Evolutionary conservation across 257 asterid species (phyloP).

Genomic region (Salvia rosmarinus): DNA sequence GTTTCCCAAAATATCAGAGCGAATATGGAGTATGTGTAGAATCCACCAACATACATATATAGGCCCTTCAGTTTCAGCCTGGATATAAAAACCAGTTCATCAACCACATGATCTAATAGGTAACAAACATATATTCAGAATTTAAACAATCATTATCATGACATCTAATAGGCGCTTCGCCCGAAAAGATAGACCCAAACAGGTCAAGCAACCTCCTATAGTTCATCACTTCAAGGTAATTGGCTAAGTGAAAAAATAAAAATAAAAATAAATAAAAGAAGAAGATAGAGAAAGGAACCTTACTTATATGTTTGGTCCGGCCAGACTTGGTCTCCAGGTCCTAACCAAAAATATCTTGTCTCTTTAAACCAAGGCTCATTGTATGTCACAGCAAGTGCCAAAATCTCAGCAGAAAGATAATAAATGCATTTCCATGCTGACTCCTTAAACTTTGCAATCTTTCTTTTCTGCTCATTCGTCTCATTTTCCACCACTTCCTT

Average conservation of each 20-base stretch:
- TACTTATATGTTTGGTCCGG: constrained; percentile 93
- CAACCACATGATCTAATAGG: constrained; percentile 10
- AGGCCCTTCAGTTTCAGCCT: constrained; percentile 92
- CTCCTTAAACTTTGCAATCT: constrained; percentile 84
- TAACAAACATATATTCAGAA: neutral
- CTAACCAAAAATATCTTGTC: constrained; percentile 85
- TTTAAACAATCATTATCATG: constrained; percentile 16
- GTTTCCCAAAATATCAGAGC: constrained; percentile 98
- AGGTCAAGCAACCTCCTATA: constrained; percentile 9
- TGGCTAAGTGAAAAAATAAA: neutral
- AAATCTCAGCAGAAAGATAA: constrained; percentile 86
- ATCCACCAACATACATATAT: constrained; percentile 88
- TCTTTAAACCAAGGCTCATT: constrained; percentile 88
- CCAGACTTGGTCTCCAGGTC: constrained; percentile 92
- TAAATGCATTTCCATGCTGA: constrained; percentile 98
- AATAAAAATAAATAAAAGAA: neutral
- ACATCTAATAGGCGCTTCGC: constrained; percentile 6
- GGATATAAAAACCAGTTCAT: constrained; percentile 38
- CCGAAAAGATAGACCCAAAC: neutral
- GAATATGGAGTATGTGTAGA: constrained; percentile 90
- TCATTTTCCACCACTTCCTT: constrained; percentile 47
- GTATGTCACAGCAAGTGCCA: constrained; percentile 82
- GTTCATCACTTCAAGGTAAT: constrained; percentile 28
- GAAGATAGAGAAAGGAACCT: constrained; percentile 33
- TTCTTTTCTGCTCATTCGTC: constrained; percentile 66